These are phyloP conservation scores for Penicillium freii DNA, from an alignment of 2,329 filamentous ascomycete species.

Conservation along the genomic window DNA sequence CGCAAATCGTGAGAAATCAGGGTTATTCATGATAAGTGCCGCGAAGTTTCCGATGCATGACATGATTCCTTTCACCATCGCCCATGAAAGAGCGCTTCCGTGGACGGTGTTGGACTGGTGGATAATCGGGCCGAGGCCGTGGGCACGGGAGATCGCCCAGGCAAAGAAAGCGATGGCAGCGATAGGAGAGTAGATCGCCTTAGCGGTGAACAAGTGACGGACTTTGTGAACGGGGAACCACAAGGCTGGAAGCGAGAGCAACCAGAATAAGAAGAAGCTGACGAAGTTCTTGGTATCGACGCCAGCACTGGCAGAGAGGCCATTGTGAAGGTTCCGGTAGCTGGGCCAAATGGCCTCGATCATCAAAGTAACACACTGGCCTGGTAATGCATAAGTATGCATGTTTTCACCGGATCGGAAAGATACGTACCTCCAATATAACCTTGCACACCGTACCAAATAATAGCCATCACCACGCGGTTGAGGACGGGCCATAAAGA, in stretches of 20 bases:
- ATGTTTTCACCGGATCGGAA: background rate
- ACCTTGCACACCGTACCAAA: conserved; percentile 73
- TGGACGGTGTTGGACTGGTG: conserved; percentile 61
- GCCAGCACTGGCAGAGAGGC: conserved; percentile 62
- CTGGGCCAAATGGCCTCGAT: conserved; percentile 75
- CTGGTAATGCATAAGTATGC: conserved; percentile 34
- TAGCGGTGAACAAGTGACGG: conserved; percentile 86
- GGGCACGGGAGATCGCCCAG: conserved; percentile 78
- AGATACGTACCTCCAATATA: conserved; percentile 67
- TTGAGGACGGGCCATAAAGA: conserved; percentile 87
- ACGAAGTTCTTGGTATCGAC: conserved; percentile 73
- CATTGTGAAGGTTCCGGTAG: conserved; percentile 63
- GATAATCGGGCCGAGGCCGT: conserved; percentile 80
- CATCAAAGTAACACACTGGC: conserved; percentile 83
- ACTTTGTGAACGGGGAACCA: conserved; percentile 89
- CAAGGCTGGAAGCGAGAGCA: conserved; percentile 74
- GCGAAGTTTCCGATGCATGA: conserved; percentile 86
- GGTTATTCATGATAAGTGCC: conserved; percentile 75
- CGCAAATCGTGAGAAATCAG: conserved; percentile 83
- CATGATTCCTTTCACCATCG: conserved; percentile 83
- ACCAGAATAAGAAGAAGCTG: conserved; percentile 86
- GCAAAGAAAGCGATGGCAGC: conserved; percentile 85
- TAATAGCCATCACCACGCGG: conserved; percentile 79
- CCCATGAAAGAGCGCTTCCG: conserved; percentile 74
- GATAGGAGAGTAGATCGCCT: conserved; percentile 77